phyloP scores from a whole-genome alignment of 2,329 filamentous ascomycete species.

The Westerdykella sp. region DNA sequence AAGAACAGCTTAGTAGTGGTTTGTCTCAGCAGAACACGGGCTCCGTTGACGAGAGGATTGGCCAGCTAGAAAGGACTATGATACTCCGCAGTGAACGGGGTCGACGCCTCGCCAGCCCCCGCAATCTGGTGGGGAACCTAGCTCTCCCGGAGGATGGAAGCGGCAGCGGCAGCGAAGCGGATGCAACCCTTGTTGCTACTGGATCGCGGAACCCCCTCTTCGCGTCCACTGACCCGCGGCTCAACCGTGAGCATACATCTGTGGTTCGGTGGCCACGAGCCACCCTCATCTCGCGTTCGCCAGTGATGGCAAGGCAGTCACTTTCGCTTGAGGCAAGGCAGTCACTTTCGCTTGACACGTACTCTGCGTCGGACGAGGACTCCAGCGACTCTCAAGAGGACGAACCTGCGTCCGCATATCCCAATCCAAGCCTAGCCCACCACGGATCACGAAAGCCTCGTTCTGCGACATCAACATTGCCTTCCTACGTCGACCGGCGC shows the following conservation, averaged over 20 bases:
- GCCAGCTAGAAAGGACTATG: slow-evolving; percentile 50
- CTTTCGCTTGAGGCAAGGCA: slow-evolving; percentile 3
- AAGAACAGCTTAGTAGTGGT: slow-evolving; percentile 39
- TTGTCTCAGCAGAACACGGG: slow-evolving; percentile 35
- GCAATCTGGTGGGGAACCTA: slow-evolving; percentile 18
- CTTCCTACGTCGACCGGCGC: slow-evolving; percentile 50
- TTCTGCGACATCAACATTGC: slow-evolving; percentile 38
- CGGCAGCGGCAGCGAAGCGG: slow-evolving; percentile 42
- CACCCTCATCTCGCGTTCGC: neutral
- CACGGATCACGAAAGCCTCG: slow-evolving; percentile 14
- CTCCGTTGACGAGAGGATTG: slow-evolving; percentile 50
- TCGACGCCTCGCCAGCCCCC: slow-evolving; percentile 25
- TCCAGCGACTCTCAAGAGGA: slow-evolving; percentile 22
- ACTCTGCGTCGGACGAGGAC: slow-evolving; percentile 18
- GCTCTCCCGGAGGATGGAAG: slow-evolving; percentile 39
- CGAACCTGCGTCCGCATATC: slow-evolving; percentile 18
- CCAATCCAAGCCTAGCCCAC: slow-evolving; percentile 21
- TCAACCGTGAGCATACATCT: neutral
- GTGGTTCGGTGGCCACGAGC: neutral
- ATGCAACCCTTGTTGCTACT: slow-evolving; percentile 31
- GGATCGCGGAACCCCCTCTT: slow-evolving; percentile 19
- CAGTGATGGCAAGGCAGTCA: no score
- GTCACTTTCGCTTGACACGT: slow-evolving; percentile 5
- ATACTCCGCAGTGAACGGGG: slow-evolving; percentile 38
- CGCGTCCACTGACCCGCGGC: slow-evolving; percentile 1